Evolutionary conservation across 345 rosid species (phyloP).

Genomic region (Gossypium arboreum): DNA sequence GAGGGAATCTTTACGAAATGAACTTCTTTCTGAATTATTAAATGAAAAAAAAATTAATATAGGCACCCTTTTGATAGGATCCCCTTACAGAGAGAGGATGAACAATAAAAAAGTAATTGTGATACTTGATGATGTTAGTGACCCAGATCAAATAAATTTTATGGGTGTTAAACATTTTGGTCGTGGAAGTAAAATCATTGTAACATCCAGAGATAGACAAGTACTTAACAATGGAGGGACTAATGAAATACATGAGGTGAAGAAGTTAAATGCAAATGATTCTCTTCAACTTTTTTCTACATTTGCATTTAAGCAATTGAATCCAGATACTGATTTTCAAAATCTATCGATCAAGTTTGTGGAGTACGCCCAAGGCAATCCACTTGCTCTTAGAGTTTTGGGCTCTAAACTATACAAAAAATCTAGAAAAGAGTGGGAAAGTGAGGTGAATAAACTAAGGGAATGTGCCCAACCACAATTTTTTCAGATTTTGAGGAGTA

Average conservation of each 20-base stretch:
- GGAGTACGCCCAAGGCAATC: neutral
- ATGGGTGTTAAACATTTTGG: neutral
- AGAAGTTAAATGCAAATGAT: neutral
- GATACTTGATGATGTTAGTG: too few relatives aligned
- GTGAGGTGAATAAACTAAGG: neutral
- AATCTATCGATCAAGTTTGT: neutral
- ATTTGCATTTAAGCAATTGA: neutral
- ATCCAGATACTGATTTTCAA: neutral
- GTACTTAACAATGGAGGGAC: neutral
- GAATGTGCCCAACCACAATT: neutral
- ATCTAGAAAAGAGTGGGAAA: neutral
- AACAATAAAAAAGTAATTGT: too few relatives aligned
- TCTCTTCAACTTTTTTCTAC: conserved; percentile 9
- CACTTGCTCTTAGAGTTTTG: neutral
- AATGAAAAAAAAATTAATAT: too few relatives aligned
- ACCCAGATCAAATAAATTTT: neutral
- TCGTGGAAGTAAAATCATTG: neutral
- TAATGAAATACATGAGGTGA: neutral
- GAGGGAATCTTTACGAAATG: too few relatives aligned
- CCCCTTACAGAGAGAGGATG: too few relatives aligned
- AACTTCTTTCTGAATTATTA: too few relatives aligned
- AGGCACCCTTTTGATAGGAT: too few relatives aligned
- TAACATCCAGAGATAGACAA: neutral
- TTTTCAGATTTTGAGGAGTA: neutral
- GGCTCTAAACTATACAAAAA: neutral